These are phyloP conservation scores for Evansstolkia leycettana DNA, from an alignment of 495 filamentous ascomycete genomes.

Conservation along the genomic window DNA sequence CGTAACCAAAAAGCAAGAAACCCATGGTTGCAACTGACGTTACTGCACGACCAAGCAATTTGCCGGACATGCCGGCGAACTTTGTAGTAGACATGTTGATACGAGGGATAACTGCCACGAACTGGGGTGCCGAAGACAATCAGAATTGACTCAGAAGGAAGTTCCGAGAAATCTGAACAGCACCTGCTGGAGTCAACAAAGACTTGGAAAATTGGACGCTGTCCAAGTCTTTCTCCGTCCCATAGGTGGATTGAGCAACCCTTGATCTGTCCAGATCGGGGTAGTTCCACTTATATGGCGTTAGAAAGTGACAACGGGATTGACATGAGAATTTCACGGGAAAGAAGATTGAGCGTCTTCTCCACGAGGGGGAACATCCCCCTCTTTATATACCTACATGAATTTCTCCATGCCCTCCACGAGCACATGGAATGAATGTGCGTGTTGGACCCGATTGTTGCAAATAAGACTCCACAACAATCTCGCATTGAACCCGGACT, in stretches of 20 bases:
- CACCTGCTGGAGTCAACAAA: no score
- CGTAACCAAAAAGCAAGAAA: constrained; percentile 61
- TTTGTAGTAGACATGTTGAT: background rate
- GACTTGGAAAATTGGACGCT: no score
- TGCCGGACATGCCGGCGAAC: constrained; percentile 54
- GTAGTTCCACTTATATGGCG: background rate
- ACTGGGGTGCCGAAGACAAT: background rate
- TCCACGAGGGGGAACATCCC: background rate
- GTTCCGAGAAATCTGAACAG: background rate
- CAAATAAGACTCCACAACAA: background rate
- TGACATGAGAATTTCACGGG: no score
- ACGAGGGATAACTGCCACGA: background rate
- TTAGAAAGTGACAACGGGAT: no score
- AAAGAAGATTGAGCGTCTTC: background rate
- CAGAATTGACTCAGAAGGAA: background rate
- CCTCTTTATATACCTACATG: background rate
- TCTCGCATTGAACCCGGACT: background rate
- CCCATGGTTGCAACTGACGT: constrained; percentile 60
- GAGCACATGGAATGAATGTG: background rate
- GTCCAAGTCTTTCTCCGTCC: no score
- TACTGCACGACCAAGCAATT: constrained; percentile 47
- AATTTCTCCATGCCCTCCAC: background rate
- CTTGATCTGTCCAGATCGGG: no score
- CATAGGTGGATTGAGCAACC: no score
- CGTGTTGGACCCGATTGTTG: background rate